Conservation (phyloP, 2,329 filamentous ascomycete species). For the Neoascochyta sp. region DNA sequence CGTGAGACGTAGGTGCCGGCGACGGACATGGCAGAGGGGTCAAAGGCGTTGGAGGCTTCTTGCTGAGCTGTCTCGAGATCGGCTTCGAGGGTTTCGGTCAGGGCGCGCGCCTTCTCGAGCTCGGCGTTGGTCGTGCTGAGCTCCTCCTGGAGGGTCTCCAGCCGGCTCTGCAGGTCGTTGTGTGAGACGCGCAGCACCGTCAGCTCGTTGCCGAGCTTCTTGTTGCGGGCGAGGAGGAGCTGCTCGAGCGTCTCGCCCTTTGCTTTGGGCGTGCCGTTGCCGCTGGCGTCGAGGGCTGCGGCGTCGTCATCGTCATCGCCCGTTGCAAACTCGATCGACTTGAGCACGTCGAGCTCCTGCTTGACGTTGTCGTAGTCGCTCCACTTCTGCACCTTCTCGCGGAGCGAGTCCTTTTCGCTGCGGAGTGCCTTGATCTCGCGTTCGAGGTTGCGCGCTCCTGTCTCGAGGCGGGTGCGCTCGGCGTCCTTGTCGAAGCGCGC, state of each 20-base stretch:
- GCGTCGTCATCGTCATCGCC: constrained; percentile 63
- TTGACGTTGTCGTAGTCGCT: constrained; percentile 95
- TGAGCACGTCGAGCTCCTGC: constrained; percentile 91
- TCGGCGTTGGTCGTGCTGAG: constrained; percentile 79
- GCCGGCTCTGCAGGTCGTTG: constrained; percentile 77
- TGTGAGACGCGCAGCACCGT: constrained; percentile 91
- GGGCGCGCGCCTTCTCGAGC: constrained; percentile 75
- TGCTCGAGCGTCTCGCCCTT: constrained; percentile 85
- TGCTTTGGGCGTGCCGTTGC: constrained; percentile 53
- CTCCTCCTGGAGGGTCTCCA: constrained; percentile 79
- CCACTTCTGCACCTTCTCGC: constrained; percentile 80
- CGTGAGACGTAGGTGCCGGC: constrained; percentile 85
- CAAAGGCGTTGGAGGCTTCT: constrained; percentile 77
- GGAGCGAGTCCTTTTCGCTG: constrained; percentile 76
- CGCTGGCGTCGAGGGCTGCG: constrained; percentile 31
- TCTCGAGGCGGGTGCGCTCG: constrained; percentile 71
- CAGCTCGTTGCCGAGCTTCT: constrained; percentile 91
- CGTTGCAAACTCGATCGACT: constrained; percentile 95
- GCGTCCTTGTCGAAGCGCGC: constrained; percentile 78
- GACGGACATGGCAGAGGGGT: constrained; percentile 80
- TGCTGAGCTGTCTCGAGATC: constrained; percentile 86
- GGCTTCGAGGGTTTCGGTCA: constrained; percentile 87
- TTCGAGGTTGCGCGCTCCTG: constrained; percentile 72
- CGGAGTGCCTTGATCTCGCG: constrained; percentile 70
- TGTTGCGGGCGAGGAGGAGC: constrained; percentile 86